Conservation (phyloP, 495 filamentous ascomycete species). For the Penicillium longicatenatum region DNA sequence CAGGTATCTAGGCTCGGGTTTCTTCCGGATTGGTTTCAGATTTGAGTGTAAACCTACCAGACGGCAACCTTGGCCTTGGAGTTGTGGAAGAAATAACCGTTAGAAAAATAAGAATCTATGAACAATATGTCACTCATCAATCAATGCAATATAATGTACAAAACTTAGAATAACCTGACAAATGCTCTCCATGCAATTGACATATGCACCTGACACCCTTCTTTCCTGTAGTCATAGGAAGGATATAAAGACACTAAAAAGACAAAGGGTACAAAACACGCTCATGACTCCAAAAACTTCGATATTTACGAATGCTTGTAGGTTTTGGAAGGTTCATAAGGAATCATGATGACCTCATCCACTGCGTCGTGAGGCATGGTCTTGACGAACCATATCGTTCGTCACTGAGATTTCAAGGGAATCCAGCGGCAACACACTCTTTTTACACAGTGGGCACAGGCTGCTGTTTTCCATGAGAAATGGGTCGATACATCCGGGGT, state of each 20-base stretch:
- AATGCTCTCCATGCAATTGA: not conserved
- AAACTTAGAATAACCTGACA: not conserved
- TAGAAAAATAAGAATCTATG: not conserved
- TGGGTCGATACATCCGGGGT: conserved; percentile 83
- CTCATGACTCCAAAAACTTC: not conserved
- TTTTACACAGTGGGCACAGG: conserved; percentile 87
- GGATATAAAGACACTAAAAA: not conserved
- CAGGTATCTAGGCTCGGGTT: not conserved
- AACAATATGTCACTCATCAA: not conserved
- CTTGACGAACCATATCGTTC: conserved; percentile 79
- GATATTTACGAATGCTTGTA: not conserved
- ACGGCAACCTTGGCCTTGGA: not conserved
- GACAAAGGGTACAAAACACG: not conserved
- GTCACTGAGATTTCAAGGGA: conserved; percentile 69
- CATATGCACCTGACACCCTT: not conserved
- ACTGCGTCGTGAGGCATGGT: conserved; percentile 44
- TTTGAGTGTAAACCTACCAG: not conserved
- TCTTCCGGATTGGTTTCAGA: not conserved
- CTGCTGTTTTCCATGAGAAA: conserved; percentile 71
- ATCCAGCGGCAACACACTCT: conserved; percentile 65
- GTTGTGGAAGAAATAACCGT: not conserved
- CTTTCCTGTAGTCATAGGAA: not conserved
- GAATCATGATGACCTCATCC: not conserved
- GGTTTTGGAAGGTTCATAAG: not conserved
- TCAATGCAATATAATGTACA: not conserved